These are phyloP conservation scores for Arxiozyma telluris DNA, from an alignment of 1,139 yeast genomes.

Conservation along the genomic window DNA sequence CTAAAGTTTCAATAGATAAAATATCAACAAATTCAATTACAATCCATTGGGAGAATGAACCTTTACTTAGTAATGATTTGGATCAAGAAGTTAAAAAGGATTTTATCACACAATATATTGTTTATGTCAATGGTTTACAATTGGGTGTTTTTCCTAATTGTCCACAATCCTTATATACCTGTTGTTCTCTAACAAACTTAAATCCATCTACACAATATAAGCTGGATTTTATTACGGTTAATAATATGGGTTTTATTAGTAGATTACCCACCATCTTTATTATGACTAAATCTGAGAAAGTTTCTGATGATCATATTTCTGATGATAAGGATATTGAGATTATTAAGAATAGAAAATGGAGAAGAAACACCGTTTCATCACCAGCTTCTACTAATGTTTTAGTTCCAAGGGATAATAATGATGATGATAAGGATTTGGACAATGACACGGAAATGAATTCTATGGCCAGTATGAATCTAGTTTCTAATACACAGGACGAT, in stretches of 20 bases:
- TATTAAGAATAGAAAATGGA: constrained; percentile 16
- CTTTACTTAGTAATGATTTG: constrained; percentile 4
- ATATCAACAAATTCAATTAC: constrained; percentile 42
- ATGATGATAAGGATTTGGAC: not conserved
- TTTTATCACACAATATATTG: constrained; percentile 21
- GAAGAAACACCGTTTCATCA: constrained; percentile 16
- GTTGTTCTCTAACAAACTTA: constrained; percentile 39
- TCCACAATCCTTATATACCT: constrained; percentile 27
- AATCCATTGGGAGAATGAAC: constrained; percentile 48
- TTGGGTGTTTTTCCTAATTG: constrained; percentile 27
- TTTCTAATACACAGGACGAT: not conserved
- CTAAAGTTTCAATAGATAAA: constrained; percentile 47
- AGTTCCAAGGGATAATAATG: not conserved
- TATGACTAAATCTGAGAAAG: constrained; percentile 31
- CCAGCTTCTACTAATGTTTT: constrained; percentile 1
- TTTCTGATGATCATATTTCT: constrained; percentile 1
- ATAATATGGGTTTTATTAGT: constrained; percentile 38
- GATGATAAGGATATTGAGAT: constrained; percentile 2
- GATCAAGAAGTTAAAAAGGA: constrained; percentile 1
- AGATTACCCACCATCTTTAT: constrained; percentile 39
- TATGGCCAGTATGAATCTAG: not conserved
- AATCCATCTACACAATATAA: constrained; percentile 43
- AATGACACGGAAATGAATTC: not conserved
- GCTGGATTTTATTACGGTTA: constrained; percentile 48
- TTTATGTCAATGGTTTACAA: constrained; percentile 26